Base-by-base conservation (phyloP, 805 yeast genomes). In the Kodamaea sagamina region DNA sequence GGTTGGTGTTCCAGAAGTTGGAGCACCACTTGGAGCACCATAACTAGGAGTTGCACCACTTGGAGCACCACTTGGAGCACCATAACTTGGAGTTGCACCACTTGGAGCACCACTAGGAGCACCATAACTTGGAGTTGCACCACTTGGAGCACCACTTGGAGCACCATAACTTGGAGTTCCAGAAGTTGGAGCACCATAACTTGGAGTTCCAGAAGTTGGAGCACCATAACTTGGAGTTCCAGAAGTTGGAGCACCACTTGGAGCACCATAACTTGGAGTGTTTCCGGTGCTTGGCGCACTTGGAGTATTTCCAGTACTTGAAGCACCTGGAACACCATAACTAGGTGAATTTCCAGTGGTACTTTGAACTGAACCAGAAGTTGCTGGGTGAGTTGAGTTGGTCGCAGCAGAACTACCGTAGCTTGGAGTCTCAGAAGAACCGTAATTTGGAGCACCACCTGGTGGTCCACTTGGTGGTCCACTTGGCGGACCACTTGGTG, bases 381-480 rank as follows among this genome's bases (percentile, higher is more conserved):
- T n/a, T n/a, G n/a, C n/a, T n/a, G n/a, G n/a, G n/a, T n/a, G n/a
- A n/a, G n/a, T n/a, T n/a, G n/a, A n/a, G n/a, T n/a, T n/a, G n/a
- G n/a, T n/a, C n/a, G n/a, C n/a, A n/a, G n/a, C n/a, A n/a, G n/a
- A n/a, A n/a, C n/a, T n/a, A n/a, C n/a, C n/a, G n/a, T n/a, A n/a
- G 8, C 8, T 21, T 21, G 24, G 16, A 4, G 32, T 12, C 17
- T 15, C 32, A 12, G 32, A 15, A 5, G 12, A 15, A 12, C 34
- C 34, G 3, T 13, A 29, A 9, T 15, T 28, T 13, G 34, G 19
- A 29, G 24, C 24, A 21, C 8, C 8, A 6, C 24, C 24, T 6
- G 24, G 24, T 21, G 24, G n/a, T 13, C 34, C 34, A 13, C 34
- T 29, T 29, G 19, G 34, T 8, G 34, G 34, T 4, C 34, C 34